phyloP scores from a whole-genome alignment of 225 moss, liverwort and hornwort genomes.

The Thuidium tamariscinum region DNA sequence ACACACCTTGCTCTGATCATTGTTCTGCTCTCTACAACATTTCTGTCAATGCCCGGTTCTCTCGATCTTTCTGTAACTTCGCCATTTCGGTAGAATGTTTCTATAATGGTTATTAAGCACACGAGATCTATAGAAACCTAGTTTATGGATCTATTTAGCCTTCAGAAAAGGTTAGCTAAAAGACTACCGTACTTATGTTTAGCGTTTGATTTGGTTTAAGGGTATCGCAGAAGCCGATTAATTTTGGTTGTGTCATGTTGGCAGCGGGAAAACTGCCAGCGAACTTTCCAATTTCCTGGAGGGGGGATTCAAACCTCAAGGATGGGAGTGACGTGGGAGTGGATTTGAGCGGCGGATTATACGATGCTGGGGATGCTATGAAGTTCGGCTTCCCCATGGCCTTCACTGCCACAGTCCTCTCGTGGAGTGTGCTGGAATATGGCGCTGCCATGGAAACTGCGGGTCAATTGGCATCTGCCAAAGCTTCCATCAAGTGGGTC shows the following conservation, averaged over 20 bases:
- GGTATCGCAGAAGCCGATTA: neutral
- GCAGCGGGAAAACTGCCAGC: slow-evolving; percentile 41
- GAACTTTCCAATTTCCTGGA: slow-evolving; percentile 35
- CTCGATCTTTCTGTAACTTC: neutral
- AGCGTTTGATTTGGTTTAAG: neutral
- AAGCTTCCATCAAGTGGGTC: slow-evolving; percentile 63
- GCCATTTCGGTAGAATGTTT: neutral
- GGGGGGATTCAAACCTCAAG: slow-evolving; percentile 25
- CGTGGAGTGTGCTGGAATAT: slow-evolving; percentile 91
- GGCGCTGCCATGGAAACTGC: slow-evolving; percentile 37
- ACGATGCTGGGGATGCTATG: slow-evolving; percentile 81
- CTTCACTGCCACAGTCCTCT: slow-evolving; percentile 70
- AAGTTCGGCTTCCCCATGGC: slow-evolving; percentile 98
- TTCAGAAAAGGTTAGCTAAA: neutral
- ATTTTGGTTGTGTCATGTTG: neutral
- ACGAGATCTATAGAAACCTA: neutral
- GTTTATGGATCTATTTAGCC: neutral
- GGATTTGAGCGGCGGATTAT: slow-evolving; percentile 74
- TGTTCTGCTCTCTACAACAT: neutral
- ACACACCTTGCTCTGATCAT: neutral
- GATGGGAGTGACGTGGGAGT: slow-evolving; percentile 39
- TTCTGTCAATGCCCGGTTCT: neutral
- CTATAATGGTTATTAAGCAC: neutral
- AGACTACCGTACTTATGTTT: neutral
- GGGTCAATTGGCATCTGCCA: slow-evolving; percentile 45